Evolutionary conservation across 805 yeast genomes (phyloP).

Genomic region (Ogataea paraovalis): DNA sequence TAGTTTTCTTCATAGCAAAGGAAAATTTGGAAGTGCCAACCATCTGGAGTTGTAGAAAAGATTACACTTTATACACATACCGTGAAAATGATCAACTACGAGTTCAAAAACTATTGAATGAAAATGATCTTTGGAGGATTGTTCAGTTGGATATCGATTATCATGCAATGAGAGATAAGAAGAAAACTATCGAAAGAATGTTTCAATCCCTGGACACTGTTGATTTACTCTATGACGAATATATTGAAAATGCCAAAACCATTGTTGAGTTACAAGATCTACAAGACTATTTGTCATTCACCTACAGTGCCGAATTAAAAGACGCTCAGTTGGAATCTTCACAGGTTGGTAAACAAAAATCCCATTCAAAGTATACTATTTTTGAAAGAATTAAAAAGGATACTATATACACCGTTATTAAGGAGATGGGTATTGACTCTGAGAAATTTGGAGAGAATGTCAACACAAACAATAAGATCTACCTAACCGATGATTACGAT

Average conservation of each 20-base stretch:
- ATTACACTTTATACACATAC: conserved; percentile 63
- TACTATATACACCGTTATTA: conserved; percentile 59
- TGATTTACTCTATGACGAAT: conserved; percentile 56
- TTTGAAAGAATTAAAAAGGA: conserved; percentile 68
- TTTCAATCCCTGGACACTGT: conserved; percentile 49
- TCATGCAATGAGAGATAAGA: conserved; percentile 77
- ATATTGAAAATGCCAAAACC: conserved; percentile 51
- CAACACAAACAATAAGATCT: conserved; percentile 59
- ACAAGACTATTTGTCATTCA: conserved; percentile 76
- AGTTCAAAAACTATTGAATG: conserved; percentile 55
- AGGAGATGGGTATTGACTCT: conserved; percentile 73
- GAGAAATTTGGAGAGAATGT: conserved; percentile 81
- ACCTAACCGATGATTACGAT: conserved; percentile 65
- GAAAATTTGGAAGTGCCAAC: conserved; percentile 90
- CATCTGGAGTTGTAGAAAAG: conserved; percentile 93
- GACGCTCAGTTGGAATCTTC: conserved; percentile 31
- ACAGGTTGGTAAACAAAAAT: conserved; percentile 32
- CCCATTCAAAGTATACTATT: conserved; percentile 56
- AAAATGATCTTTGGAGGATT: conserved; percentile 91
- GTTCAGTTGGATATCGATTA: conserved; percentile 83
- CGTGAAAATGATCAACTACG: conserved; percentile 36
- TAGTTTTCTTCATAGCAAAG: conserved; percentile 64
- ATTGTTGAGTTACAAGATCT: conserved; percentile 85
- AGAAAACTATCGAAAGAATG: conserved; percentile 51
- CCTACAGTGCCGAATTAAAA: conserved; percentile 56